phyloP scores from a whole-genome alignment of 352 stramenopile genomes.

The Lagenidium sp. region DNA sequence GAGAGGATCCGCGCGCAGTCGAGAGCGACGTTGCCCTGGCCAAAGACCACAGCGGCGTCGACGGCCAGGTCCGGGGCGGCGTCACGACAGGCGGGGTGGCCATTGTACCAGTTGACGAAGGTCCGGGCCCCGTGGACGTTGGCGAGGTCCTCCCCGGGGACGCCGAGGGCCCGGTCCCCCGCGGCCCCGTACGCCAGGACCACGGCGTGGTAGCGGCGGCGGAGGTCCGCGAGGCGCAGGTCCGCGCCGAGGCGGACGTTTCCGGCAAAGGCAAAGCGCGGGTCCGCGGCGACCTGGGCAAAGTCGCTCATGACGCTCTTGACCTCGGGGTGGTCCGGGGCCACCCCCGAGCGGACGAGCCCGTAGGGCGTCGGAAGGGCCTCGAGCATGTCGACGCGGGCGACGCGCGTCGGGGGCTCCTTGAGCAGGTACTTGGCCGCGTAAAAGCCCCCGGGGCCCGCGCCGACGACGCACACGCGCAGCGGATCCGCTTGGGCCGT shows the following conservation, averaged over 20 bases:
- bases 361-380: constrained; percentile 92
- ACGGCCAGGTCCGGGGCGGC: constrained; percentile 50
- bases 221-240: constrained; percentile 85
- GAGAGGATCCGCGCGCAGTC: constrained; percentile 94
- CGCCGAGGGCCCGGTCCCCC: constrained; percentile 79
- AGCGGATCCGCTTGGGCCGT: constrained; percentile 7
- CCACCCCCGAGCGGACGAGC: constrained; percentile 95
- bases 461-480: constrained; percentile 87
- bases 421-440: constrained; percentile 94
- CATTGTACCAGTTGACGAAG: constrained; percentile 99
- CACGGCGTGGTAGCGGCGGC: constrained; percentile 89
- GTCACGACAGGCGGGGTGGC: constrained; percentile 91
- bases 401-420: constrained; percentile 30
- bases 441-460: constrained; percentile 90
- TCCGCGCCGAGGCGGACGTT: constrained; percentile 87
- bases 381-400: constrained; percentile 91
- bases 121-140: constrained; percentile 83
- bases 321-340: constrained; percentile 97
- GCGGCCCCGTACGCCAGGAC: constrained; percentile 94
- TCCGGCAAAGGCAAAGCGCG: constrained; percentile 84
- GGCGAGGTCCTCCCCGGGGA: constrained; percentile 73
- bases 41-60: constrained; percentile 92
- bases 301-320: constrained; percentile 99
- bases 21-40: constrained; percentile 96
- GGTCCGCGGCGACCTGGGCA: constrained; percentile 73